Conservation (phyloP, 1,284 basidiomycete species). For the Trichosporon ovoides region DNA sequence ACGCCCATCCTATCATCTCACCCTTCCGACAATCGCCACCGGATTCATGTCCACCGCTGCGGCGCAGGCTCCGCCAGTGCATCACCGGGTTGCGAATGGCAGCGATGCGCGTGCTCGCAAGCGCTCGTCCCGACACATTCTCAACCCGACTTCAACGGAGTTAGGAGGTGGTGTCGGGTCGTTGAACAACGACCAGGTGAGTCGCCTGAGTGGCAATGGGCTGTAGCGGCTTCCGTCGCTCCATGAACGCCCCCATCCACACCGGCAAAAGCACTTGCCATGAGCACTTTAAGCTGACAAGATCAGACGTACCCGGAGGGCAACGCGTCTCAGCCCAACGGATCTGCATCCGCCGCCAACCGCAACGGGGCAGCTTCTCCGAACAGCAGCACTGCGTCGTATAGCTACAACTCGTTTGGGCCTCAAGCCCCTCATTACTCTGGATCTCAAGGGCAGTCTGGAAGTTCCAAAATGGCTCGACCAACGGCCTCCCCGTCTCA, state of each 20-base stretch:
- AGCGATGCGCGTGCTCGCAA: conserved; percentile 12
- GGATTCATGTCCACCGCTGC: conserved; percentile 5
- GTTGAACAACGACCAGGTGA: conserved; percentile 16
- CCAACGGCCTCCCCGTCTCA: neutral
- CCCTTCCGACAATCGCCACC: neutral
- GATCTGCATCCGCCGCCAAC: conserved; percentile 3
- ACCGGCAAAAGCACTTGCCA: neutral
- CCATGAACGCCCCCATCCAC: too few relatives aligned
- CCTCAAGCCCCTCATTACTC: neutral
- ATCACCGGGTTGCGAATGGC: conserved; percentile 9
- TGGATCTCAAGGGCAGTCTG: neutral
- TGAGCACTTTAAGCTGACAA: neutral
- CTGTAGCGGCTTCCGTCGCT: too few relatives aligned
- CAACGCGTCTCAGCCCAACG: neutral
- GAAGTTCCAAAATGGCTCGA: neutral
- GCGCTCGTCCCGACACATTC: conserved; percentile 20
- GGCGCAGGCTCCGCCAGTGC: conserved; percentile 4
- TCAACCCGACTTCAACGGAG: conserved; percentile 15
- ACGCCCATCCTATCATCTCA: neutral
- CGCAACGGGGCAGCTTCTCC: neutral
- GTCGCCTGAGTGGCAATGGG: too few relatives aligned
- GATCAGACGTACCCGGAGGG: neutral
- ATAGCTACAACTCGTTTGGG: neutral
- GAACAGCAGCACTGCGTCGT: neutral
- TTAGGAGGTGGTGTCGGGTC: conserved; percentile 33